phyloP scores from a whole-genome alignment of 2,329 filamentous ascomycete species.

The Phaeosphaeriaceae sp. region DNA sequence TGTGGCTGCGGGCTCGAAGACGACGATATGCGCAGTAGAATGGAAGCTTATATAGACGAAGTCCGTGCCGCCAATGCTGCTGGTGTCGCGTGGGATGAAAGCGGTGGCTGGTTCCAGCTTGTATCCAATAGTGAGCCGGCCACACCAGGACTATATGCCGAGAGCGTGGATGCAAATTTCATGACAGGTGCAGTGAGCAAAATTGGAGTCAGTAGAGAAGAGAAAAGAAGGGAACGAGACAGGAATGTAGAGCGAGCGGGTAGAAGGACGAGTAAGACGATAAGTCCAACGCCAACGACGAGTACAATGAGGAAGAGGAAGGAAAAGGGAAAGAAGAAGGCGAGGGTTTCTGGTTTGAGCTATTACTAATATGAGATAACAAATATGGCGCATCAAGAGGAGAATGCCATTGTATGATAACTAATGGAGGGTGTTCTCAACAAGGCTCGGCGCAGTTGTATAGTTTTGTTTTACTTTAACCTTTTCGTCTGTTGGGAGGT shows the following conservation, averaged over 20 bases:
- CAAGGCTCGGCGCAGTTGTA: no score
- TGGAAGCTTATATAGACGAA: slow-evolving; percentile 39
- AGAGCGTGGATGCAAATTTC: slow-evolving; percentile 23
- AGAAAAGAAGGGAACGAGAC: slow-evolving; percentile 20
- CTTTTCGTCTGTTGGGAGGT: background rate
- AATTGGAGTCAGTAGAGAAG: slow-evolving; percentile 8
- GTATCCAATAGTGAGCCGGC: slow-evolving; percentile 23
- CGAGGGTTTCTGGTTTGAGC: slow-evolving; percentile 33
- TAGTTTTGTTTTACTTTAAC: no score
- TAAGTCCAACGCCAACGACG: slow-evolving; percentile 23
- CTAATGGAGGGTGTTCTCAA: background rate
- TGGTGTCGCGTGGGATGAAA: slow-evolving; percentile 36
- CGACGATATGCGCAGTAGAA: slow-evolving; percentile 29
- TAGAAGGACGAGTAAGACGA: slow-evolving; percentile 16
- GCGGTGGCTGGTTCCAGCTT: slow-evolving; percentile 28
- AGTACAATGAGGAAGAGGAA: slow-evolving; percentile 25
- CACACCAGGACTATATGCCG: slow-evolving; percentile 22
- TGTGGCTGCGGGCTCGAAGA: slow-evolving; percentile 39
- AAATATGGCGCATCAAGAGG: background rate
- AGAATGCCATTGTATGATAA: slow-evolving; percentile 7
- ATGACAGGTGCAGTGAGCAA: slow-evolving; percentile 27
- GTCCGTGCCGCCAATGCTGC: slow-evolving; percentile 34
- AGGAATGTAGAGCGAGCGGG: slow-evolving; percentile 5
- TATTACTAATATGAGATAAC: slow-evolving; percentile 29
- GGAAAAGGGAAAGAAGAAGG: slow-evolving; percentile 34